Base-by-base conservation (phyloP, 2,329 filamentous ascomycete genomes). In the Trichophyton equinum region DNA sequence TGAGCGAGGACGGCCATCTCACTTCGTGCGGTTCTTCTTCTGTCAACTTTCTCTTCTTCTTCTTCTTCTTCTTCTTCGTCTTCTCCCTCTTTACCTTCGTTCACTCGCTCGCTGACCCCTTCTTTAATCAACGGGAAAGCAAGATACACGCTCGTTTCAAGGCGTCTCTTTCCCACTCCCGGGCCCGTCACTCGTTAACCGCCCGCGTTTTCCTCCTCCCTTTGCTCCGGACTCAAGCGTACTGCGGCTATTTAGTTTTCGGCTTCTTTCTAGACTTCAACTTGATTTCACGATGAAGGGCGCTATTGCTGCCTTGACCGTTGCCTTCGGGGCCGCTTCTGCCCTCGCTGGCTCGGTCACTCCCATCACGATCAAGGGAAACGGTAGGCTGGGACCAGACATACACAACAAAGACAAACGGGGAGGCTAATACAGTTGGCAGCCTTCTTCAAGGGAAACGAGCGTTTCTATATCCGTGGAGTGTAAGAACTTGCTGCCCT, bases 401-500 rank as follows among this genome's bases (percentile, higher is more conserved):
- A 13, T 33, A 15, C n/a, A 25, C 11, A 33, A n/a, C n/a, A 55
- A 30, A 9, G 13, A 30, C 3, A 18, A n/a, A 9, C 11, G n/a
- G 51, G 8, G 2, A 1, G 13, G 30, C 51, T 55, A 36, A 55
- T 11, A n/a, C 7, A 1, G 15, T 27, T 22, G 15, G 44, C 46
- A 71, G 81, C 84, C 62, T 86, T 87, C 77, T 86, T 83, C 73
- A 78, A 82, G 64, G 84, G 83, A 62, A 69, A 80, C 62, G 68
- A 82, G 58, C 81, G 84, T 60, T 80, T 81, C 71, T 80, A 79
- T 67, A 75, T 80, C 33, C 75, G 76, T 58, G 77, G 77, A 70
- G 73, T 79, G 65, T 66, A 65, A 61, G 65, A 11, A 38, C 11
- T 38, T 38, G 33, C 33, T 38, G 5, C 33, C 11, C 8, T 38